phyloP scores from a whole-genome alignment of 1,139 yeast species.

The Yamadazyma diddensiae region DNA sequence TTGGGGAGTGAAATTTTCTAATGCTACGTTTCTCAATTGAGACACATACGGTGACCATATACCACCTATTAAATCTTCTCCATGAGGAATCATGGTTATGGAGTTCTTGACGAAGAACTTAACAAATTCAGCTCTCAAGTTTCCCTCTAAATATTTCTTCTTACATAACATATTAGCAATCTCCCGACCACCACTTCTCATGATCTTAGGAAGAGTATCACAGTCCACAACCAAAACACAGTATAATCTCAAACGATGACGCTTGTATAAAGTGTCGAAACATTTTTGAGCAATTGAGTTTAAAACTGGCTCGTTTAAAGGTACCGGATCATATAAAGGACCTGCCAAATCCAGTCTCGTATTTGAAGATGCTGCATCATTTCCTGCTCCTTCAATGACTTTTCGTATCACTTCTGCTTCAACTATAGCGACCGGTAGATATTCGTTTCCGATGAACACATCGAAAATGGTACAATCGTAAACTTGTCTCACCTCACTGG shows the following conservation, averaged over 20 bases:
- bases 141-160: conserved; percentile 74
- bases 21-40: conserved; percentile 50
- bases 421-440: conserved; percentile 80
- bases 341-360: conserved; percentile 11
- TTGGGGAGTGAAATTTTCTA: conserved; percentile 48
- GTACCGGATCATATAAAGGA: conserved; percentile 21
- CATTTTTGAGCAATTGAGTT: conserved; percentile 76
- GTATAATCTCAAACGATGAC: conserved; percentile 75
- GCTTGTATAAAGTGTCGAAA: conserved; percentile 63
- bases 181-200: conserved; percentile 82
- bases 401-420: conserved; percentile 74
- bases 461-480: conserved; percentile 94
- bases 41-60: conserved; percentile 81
- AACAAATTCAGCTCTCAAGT: conserved; percentile 71
- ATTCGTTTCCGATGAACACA: conserved; percentile 77
- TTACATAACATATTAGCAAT: conserved; percentile 94
- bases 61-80: conserved; percentile 78
- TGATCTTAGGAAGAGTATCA: conserved; percentile 78
- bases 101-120: conserved; percentile 74
- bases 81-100: conserved; percentile 67
- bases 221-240: conserved; percentile 82
- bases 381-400: conserved; percentile 25
- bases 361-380: conserved; percentile 9
- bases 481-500: conserved; percentile 76
- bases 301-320: conserved; percentile 54